Evolutionary conservation across 2,329 filamentous ascomycete species (phyloP), one percentile per base, ranked within the genome.

Genomic region (Epichloe scottii): DNA sequence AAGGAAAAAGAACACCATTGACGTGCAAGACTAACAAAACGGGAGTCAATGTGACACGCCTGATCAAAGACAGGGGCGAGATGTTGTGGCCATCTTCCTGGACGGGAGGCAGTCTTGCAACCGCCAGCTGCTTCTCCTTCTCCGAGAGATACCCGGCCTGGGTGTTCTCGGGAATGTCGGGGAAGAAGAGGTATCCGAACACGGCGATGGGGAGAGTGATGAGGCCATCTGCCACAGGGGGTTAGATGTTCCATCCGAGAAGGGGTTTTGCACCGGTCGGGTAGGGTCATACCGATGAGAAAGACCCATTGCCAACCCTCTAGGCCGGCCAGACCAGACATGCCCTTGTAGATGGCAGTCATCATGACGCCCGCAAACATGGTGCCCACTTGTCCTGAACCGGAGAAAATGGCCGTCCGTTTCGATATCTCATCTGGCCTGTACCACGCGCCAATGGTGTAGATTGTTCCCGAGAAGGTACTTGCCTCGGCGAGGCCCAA

Each of bases 251-350:
- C 30, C 30, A 30, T 30, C 30, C 30, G 30, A 30, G 30, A 30
- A 30, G 8, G 30, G 30, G 4, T 4, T 30, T 30, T 30, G 30
- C 10, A 11, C 30, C 26, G 30, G 30, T 30, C 30, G 8, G 30
- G 10, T 30, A 30, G 1, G 3, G 26, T 30, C 26, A 30, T 30
- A 30, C 30, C 83, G 10, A 87, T 77, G 39, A 87, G 82, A 64
- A 87, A 87, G 0, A 86, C 69, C 82, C 81, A 85, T 3, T 79
- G 69, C 82, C 82, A 87, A 6, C 82, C 82, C 0, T 70, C 75
- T 1, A 85, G 66, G 0, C 82, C 84, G 19, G 66, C 65, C 2
- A 68, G 67, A 2, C 76, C 72, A 34, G 68, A 51, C 49, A 69
- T 55, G 42, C 61, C 62, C 1, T 56, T 51, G 4, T 79, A 78